Evolutionary conservation across 108 stramenopile genomes (phyloP).

Genomic region (Cyclotella choctawhatcheeana): DNA sequence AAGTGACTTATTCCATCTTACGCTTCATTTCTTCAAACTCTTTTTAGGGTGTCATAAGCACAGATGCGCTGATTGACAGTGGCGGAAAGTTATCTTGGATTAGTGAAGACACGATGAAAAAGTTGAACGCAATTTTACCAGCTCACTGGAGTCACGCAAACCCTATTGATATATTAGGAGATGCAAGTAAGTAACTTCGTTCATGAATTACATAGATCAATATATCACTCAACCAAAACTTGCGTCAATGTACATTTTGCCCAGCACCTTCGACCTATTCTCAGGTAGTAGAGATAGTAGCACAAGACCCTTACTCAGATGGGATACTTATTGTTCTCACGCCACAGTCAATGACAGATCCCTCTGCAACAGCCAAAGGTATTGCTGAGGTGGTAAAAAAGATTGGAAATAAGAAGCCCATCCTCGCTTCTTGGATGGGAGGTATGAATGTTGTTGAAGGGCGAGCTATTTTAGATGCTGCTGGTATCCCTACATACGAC

Average conservation of each 20-base stretch:
- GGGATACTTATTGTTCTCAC: slow-evolving; percentile 48
- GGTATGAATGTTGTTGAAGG: slow-evolving; percentile 37
- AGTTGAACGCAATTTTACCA: slow-evolving; percentile 37
- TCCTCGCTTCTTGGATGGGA: slow-evolving; percentile 50
- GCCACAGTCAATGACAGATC: slow-evolving; percentile 53
- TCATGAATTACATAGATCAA: neutral
- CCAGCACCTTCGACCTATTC: slow-evolving; percentile 27
- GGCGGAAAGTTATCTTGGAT: slow-evolving; percentile 44
- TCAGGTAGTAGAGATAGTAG: slow-evolving; percentile 36
- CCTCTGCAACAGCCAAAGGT: slow-evolving; percentile 33
- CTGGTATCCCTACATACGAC: slow-evolving; percentile 38
- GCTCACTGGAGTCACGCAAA: slow-evolving; percentile 40
- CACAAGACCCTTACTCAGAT: slow-evolving; percentile 28
- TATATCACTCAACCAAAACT: neutral
- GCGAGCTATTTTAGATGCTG: slow-evolving; percentile 33
- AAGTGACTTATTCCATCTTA: no score
- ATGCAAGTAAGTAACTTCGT: slow-evolving; percentile 28
- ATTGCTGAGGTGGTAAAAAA: slow-evolving; percentile 37
- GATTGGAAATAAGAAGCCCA: slow-evolving; percentile 31
- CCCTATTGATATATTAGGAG: slow-evolving; percentile 50
- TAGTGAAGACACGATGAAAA: slow-evolving; percentile 37
- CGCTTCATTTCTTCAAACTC: neutral
- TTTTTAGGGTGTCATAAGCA: slow-evolving; percentile 26
- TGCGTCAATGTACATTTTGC: no score
- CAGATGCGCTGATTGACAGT: slow-evolving; percentile 43